Evolutionary conservation across 352 stramenopile genomes (phyloP), one percentile per base, ranked within the genome.

Genomic region (Globisporangium perplexum): DNA sequence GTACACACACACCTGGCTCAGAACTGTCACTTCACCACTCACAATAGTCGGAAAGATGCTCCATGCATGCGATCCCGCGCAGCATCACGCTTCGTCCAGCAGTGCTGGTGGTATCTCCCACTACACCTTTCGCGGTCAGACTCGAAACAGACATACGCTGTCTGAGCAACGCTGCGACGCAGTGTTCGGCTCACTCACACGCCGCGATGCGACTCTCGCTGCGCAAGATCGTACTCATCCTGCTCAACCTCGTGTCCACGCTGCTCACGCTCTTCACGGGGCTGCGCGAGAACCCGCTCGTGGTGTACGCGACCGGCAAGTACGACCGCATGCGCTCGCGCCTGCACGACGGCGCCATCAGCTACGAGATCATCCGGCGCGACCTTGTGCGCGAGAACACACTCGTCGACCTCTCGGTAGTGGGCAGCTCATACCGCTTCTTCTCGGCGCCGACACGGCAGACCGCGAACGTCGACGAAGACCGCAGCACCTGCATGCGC

Each of bases 281-380:
- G 26, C 53, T 86, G 23, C 71, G 62, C 5, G 74, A 86, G 56
- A 86, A 86, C 59, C 72, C 74, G 0, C 30, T 86, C 17, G 49
- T 80, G 24, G 68, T 82, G 22, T 52, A 72, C 8, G 26, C 74
- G 18, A 70, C 70, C 0, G 68, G 72, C 10, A 60, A 62, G 5
- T 86, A 86, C 59, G 68, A 78, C 36, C 49, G 66, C 15, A 69
- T 83, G 41, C 69, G 71, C 24, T 54, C 67, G 18, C 67, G 74
- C 1, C 53, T 85, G 22, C 12, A 47, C 5, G 56, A 59, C 7
- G 46, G 44, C 23, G 43, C 31, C 8, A 59, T 53, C 46, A 59
- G 47, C 44, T 59, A 59, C 36, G 35, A 59, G 17, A 24, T 47
- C 30, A n/a, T 59, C 10, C 44, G n/a, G 23, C 7, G 15, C 38